Base-by-base conservation (phyloP, 1,284 basidiomycete species). In the Pulveroboletus sp. region DNA sequence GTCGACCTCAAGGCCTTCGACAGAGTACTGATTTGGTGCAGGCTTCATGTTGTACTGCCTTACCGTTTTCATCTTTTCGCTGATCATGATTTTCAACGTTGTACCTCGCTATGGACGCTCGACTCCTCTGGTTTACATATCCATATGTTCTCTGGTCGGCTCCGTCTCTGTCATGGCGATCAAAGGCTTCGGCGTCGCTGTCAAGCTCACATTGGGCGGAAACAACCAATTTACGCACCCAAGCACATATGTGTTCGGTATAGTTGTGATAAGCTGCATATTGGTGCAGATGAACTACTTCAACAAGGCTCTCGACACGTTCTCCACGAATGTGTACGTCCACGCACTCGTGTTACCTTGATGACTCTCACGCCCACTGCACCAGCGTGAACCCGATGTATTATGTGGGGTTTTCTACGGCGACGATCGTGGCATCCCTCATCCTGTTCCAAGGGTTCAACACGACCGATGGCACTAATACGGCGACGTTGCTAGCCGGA, bases 211-310 rank as follows among this genome's bases (percentile, higher is more conserved):
- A 0, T 80, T 98, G 62, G 84, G 86, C 11, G 96, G 96, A 49
- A 94, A 93, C 73, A 99, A 99, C 75, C 96, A 99, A 74, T 92
- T 99, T 72, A 88, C 89, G 2, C 92, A 96, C 72, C 86, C 91
- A 31, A 94, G 92, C 70, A 99, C 97, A 14, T 99, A 98, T 73
- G 84, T 98, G 45, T 98, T 99, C 68, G 93, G 86, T 42, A 81
- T 94, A 51, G 85, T 94, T 33, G 91, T 96, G 5, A 83, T 83
- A 2, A 77, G 86, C 4, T 98, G 94, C 76, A 98, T 99, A 68
- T 71, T 97, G 51, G 85, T 97, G 2, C 96, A 98, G 76, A 96
- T 97, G 92, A 96, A 98, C 77, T 99, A 97, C 79, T 98, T 98
- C 78, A 99, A 98, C 81, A 98, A 98, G 72, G 97, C 96, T 0